Conservation (phyloP, 306 rosid species). For the Spatholobus suberectus region DNA sequence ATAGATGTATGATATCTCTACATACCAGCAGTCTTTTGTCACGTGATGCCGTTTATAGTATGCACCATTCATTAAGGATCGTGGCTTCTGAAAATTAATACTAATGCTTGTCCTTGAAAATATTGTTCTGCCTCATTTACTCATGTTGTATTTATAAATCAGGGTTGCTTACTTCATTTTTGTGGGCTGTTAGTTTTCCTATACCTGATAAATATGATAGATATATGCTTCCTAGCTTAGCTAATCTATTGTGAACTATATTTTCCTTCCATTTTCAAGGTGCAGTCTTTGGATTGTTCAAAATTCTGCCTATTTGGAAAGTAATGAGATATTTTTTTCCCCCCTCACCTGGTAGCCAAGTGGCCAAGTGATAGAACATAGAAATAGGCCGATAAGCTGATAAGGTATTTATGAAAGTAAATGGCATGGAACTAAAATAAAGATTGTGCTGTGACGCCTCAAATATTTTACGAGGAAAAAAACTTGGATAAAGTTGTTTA, state of each 20-base stretch:
- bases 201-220: conserved; percentile 44
- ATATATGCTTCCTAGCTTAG: conserved; percentile 42
- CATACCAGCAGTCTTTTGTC: conserved; percentile 54
- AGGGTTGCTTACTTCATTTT: conserved; percentile 48
- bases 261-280: conserved; percentile 31
- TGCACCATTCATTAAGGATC: conserved; percentile 64
- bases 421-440: neutral
- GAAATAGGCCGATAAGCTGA: neutral
- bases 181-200: conserved; percentile 39
- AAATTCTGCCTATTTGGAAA: neutral
- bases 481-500: neutral
- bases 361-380: too few species aligned
- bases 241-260: conserved; percentile 29
- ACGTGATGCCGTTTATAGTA: conserved; percentile 58
- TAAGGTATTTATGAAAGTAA: neutral
- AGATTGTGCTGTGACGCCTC: neutral
- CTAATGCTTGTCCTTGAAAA: conserved; percentile 46
- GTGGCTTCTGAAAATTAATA: conserved; percentile 46
- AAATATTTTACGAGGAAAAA: neutral
- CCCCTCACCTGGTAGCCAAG: neutral
- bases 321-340: too few species aligned
- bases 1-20: conserved; percentile 72
- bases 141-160: conserved; percentile 45
- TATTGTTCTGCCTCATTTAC: conserved; percentile 40
- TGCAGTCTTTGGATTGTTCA: conserved; percentile 18